Conservation (phyloP, 2,329 filamentous ascomycete genomes). For the Colletotrichum graminicola region DNA sequence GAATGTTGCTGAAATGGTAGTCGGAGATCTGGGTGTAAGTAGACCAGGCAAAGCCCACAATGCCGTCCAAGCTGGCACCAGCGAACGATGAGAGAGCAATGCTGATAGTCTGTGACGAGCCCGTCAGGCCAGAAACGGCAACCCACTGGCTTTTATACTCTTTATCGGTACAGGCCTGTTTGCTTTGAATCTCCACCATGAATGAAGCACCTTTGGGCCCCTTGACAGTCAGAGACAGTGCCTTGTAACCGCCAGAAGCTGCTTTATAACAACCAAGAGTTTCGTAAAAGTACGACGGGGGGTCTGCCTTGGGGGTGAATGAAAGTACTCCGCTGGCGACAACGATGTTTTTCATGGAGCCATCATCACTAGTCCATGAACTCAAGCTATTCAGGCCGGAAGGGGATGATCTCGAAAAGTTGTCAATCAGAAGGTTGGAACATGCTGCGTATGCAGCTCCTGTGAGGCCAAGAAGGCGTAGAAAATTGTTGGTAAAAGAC, state of each 20-base stretch:
- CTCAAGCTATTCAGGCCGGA: slow-evolving; percentile 50
- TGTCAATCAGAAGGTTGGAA: slow-evolving; percentile 50
- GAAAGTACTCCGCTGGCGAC: slow-evolving; percentile 58
- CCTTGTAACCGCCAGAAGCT: slow-evolving; percentile 60
- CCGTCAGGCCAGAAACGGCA: slow-evolving; percentile 60
- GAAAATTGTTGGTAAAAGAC: not conserved
- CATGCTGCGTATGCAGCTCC: slow-evolving; percentile 45
- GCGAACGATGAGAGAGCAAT: slow-evolving; percentile 57
- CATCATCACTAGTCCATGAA: slow-evolving; percentile 61
- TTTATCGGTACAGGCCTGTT: slow-evolving; percentile 57
- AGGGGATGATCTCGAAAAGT: slow-evolving; percentile 49
- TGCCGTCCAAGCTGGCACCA: slow-evolving; percentile 23
- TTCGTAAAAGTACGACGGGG: slow-evolving; percentile 67
- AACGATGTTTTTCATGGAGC: slow-evolving; percentile 57
- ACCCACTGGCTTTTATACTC: slow-evolving; percentile 59
- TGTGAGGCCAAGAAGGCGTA: slow-evolving; percentile 31
- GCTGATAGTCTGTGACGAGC: slow-evolving; percentile 62
- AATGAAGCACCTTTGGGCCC: slow-evolving; percentile 41
- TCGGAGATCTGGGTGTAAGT: slow-evolving; percentile 23
- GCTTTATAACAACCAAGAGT: slow-evolving; percentile 62
- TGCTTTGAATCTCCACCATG: slow-evolving; percentile 49
- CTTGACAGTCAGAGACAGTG: slow-evolving; percentile 49
- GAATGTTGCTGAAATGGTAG: slow-evolving; percentile 30
- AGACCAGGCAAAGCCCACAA: slow-evolving; percentile 37
- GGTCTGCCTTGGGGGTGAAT: slow-evolving; percentile 58